These are phyloP conservation scores for Pinus tabuliformis DNA, from an alignment of 75 land plant genomes.

Conservation along the genomic window DNA sequence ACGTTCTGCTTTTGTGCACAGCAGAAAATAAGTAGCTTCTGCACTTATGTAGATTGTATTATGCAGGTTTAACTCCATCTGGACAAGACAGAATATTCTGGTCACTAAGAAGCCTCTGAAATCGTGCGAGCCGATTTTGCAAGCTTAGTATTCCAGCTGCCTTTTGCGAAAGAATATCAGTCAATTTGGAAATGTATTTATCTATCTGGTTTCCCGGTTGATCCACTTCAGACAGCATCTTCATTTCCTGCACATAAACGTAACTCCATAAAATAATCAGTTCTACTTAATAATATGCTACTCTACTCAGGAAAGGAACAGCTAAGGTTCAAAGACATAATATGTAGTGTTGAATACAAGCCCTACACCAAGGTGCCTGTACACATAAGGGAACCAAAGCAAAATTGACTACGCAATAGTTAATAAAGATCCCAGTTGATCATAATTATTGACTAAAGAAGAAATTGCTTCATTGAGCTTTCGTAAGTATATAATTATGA, in stretches of 20 bases:
- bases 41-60: background rate
- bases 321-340: background rate
- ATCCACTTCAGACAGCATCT: conserved; percentile 83
- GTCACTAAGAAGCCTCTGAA: conserved; percentile 76
- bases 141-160: conserved; percentile 78
- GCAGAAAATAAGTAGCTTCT: background rate
- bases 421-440: background rate
- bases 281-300: background rate
- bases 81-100: conserved; percentile 66
- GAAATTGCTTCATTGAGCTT: background rate
- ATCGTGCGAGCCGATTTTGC: conserved; percentile 71
- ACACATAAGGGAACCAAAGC: background rate
- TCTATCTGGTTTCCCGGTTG: conserved; percentile 92
- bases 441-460: background rate
- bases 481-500: background rate
- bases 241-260: conserved; percentile 79
- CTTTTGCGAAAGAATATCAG: conserved; percentile 78
- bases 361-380: background rate
- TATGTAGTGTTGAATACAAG: background rate
- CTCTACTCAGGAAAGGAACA: background rate
- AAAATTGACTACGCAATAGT: background rate
- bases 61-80: conserved; percentile 2
- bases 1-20: too few relatives aligned
- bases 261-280: background rate
- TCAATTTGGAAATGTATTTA: conserved; percentile 71